Conservation (phyloP, 495 filamentous ascomycete genomes). For the Patellaria atrata region DNA sequence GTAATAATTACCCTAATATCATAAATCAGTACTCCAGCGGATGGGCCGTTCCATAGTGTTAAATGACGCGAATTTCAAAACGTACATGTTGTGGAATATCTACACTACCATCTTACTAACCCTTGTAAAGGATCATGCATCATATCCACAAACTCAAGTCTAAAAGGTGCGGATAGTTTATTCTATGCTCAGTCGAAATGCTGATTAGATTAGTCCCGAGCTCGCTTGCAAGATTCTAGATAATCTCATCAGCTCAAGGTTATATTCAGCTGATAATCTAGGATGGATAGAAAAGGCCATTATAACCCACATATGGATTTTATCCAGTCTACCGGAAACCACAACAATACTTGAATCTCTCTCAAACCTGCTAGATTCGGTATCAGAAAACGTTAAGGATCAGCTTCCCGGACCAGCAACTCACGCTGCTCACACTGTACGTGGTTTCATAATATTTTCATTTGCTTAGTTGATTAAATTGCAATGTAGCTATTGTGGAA, state of each 20-base stretch:
- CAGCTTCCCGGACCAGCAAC: slow-evolving; percentile 40
- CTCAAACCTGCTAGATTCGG: slow-evolving; percentile 26
- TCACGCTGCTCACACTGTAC: slow-evolving; percentile 47
- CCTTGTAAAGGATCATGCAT: slow-evolving; percentile 37
- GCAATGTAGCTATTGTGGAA: slow-evolving; percentile 71
- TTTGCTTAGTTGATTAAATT: slow-evolving; percentile 1
- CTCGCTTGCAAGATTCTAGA: slow-evolving; percentile 42
- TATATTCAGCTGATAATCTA: slow-evolving; percentile 29
- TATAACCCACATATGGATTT: slow-evolving; percentile 47
- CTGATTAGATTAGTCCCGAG: slow-evolving; percentile 24
- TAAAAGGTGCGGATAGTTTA: slow-evolving; percentile 13
- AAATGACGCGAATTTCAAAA: slow-evolving; percentile 49
- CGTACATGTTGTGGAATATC: slow-evolving; percentile 10
- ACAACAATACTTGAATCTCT: slow-evolving; percentile 22
- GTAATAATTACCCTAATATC: neutral
- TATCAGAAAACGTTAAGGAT: slow-evolving; percentile 24
- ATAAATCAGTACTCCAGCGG: slow-evolving; percentile 19
- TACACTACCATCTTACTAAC: slow-evolving; percentile 1
- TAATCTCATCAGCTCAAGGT: slow-evolving; percentile 39
- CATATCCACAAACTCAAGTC: slow-evolving; percentile 51
- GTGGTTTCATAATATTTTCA: neutral
- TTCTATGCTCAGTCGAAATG: too few species aligned
- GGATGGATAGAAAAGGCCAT: slow-evolving; percentile 51
- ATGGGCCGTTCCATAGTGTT: slow-evolving; percentile 44
- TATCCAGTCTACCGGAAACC: slow-evolving; percentile 25